Evolutionary conservation across 768 basidiomycete genomes (phyloP).

Genomic region (Royoungia palumana): DNA sequence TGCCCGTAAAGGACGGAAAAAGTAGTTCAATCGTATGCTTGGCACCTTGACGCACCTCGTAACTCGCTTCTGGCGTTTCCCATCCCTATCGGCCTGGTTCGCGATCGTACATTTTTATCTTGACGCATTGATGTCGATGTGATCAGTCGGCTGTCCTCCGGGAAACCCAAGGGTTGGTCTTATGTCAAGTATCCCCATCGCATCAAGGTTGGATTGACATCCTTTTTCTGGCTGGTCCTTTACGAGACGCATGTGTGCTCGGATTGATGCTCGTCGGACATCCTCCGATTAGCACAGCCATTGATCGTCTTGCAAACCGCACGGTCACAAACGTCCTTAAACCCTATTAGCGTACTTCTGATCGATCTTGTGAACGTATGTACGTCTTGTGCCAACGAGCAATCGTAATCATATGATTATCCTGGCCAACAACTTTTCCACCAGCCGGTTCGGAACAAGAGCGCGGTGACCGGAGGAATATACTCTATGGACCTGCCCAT

Average conservation of each 20-base stretch:
- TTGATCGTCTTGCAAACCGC: not conserved
- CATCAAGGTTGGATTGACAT: not conserved
- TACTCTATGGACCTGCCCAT: no score
- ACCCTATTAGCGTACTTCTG: constrained; percentile 8
- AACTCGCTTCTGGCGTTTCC: not conserved
- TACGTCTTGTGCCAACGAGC: not conserved
- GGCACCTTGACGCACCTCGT: not conserved
- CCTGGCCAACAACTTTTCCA: not conserved
- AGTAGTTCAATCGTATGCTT: constrained; percentile 22
- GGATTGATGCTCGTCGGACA: not conserved
- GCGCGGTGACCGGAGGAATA: no score
- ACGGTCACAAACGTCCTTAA: not conserved
- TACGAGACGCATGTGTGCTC: not conserved
- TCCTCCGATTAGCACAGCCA: constrained; percentile 1
- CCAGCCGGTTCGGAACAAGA: no score
- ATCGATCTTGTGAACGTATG: not conserved
- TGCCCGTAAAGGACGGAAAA: constrained; percentile 42
- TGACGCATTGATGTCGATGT: not conserved
- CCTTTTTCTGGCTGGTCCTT: not conserved
- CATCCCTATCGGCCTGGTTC: not conserved
- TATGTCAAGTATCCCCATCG: not conserved
- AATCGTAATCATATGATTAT: constrained; percentile 5
- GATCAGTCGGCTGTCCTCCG: not conserved
- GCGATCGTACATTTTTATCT: constrained; percentile 2
- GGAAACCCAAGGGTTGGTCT: not conserved